Percentiles rank a stretch among this genome's conserved stretches.
phyloP scores from a whole-genome alignment of 2,329 filamentous ascomycete species.

The Penicillium verrucosum region DNA sequence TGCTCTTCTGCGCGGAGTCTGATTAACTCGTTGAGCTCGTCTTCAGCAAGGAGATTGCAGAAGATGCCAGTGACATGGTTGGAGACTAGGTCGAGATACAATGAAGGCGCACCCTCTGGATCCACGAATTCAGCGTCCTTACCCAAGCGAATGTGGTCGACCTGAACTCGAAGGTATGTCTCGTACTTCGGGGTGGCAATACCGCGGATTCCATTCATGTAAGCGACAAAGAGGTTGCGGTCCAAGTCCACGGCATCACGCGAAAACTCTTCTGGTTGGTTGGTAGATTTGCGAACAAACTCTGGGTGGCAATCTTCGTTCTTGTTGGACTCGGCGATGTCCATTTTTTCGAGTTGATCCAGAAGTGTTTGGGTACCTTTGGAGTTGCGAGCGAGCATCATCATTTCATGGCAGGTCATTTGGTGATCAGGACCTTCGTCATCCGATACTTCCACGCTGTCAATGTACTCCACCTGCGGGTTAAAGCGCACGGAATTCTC shows the following conservation, averaged over 20 bases:
- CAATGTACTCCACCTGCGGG: slow-evolving; percentile 35
- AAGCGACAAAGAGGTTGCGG: slow-evolving; percentile 39
- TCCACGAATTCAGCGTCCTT: slow-evolving; percentile 34
- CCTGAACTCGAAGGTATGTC: slow-evolving; percentile 32
- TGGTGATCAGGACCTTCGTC: slow-evolving; percentile 25
- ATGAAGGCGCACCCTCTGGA: slow-evolving; percentile 27
- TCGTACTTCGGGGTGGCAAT: slow-evolving; percentile 35
- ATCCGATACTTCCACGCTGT: slow-evolving; percentile 26
- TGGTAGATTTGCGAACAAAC: slow-evolving; percentile 19
- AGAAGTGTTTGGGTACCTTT: slow-evolving; percentile 20
- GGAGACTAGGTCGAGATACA: slow-evolving; percentile 38
- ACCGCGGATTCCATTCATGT: slow-evolving; percentile 44
- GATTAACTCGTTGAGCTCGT: slow-evolving; percentile 37
- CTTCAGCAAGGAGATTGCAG: slow-evolving; percentile 37
- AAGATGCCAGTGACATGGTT: slow-evolving; percentile 42
- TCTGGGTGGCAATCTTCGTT: slow-evolving; percentile 16
- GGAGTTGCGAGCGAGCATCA: slow-evolving; percentile 33
- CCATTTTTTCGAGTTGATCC: slow-evolving; percentile 16
- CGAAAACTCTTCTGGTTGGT: slow-evolving; percentile 35
- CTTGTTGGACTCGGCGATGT: slow-evolving; percentile 14
- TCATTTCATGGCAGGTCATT: slow-evolving; percentile 43
- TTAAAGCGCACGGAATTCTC: slow-evolving; percentile 35
- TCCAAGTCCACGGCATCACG: slow-evolving; percentile 40
- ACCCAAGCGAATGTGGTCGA: slow-evolving; percentile 34
- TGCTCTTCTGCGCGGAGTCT: slow-evolving; percentile 25